A percentile compares a stretch with the other conserved stretches of the same genome.
These are phyloP conservation scores for Lachancea lanzarotensis DNA, from an alignment of 805 yeast species.

Conservation along the genomic window DNA sequence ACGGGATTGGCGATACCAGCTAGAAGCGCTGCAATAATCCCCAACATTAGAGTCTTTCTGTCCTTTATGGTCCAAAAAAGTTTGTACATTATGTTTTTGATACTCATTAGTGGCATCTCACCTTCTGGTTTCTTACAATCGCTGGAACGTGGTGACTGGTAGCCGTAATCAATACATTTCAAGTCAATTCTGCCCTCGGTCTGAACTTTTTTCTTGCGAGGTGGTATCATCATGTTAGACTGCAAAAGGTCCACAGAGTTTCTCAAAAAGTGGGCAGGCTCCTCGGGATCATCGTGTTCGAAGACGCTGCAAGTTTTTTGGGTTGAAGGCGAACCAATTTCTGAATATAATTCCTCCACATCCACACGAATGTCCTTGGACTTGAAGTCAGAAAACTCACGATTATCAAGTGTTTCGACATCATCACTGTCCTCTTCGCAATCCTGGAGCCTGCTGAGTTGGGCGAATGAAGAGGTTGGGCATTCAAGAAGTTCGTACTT, in stretches of 20 bases:
- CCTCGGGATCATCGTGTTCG: not conserved
- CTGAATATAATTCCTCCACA: slow-evolving; percentile 4
- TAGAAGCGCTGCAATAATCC: slow-evolving; percentile 39
- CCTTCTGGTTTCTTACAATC: slow-evolving; percentile 1
- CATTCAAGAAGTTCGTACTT: slow-evolving; percentile 30
- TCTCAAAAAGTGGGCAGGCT: not conserved
- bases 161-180: not conserved
- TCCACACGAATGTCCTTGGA: slow-evolving; percentile 1
- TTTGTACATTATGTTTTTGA: slow-evolving; percentile 21
- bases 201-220: not conserved
- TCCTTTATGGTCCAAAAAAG: slow-evolving; percentile 27
- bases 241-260: slow-evolving; percentile 4
- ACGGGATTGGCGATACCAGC: slow-evolving; percentile 68
- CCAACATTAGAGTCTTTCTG: slow-evolving; percentile 42
- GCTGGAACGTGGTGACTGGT: too few relatives aligned
- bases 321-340: slow-evolving; percentile 5
- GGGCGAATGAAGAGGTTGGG: slow-evolving; percentile 1
- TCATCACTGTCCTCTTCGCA: not conserved
- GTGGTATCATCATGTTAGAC: not conserved
- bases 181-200: not conserved
- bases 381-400: not conserved
- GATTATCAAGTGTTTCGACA: not conserved
- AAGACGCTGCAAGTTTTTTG: not conserved
- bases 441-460: slow-evolving; percentile 4
- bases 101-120: slow-evolving; percentile 1